Evolutionary conservation across 441 rosid species (phyloP).

Genomic region (Jatropha podagrica): DNA sequence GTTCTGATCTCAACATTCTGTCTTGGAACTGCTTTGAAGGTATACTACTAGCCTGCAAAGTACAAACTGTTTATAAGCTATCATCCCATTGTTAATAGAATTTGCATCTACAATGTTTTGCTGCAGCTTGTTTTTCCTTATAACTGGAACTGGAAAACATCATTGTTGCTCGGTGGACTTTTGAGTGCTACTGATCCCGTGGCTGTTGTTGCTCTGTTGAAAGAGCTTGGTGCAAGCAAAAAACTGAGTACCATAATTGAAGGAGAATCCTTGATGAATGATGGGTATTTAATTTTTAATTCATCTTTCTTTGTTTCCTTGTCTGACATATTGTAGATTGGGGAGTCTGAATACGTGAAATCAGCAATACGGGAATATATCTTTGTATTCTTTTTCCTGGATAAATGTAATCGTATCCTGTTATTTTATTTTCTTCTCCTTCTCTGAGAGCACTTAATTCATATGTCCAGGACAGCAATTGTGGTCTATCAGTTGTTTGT

Average conservation of each 20-base stretch:
- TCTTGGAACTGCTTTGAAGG: constrained; percentile 84
- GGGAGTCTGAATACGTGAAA: constrained; percentile 13
- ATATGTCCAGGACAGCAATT: constrained; percentile 73
- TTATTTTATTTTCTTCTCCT: constrained; percentile 13
- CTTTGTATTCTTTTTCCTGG: background rate
- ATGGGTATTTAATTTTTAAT: constrained; percentile 58
- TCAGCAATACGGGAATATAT: background rate
- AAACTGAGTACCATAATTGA: constrained; percentile 87
- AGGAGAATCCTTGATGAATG: constrained; percentile 98
- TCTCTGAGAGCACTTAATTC: constrained; percentile 27
- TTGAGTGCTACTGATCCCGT: constrained; percentile 71
- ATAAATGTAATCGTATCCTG: constrained; percentile 8
- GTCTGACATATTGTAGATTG: background rate
- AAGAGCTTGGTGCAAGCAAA: constrained; percentile 95
- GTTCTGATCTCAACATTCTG: constrained; percentile 81
- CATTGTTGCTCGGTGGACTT: constrained; percentile 7
- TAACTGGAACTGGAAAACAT: constrained; percentile 82
- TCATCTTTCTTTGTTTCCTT: constrained; percentile 20
- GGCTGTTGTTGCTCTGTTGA: constrained; percentile 90
- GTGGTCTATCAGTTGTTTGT: constrained; percentile 86
- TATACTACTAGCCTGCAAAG: constrained; percentile 22
- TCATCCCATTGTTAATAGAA: background rate
- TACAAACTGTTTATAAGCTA: constrained; percentile 6
- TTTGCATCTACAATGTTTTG: constrained; percentile 17
- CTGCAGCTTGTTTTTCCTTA: constrained; percentile 85